phyloP scores from a whole-genome alignment of 345 rosid genomes.

The Eucalyptus cladocalyx region DNA sequence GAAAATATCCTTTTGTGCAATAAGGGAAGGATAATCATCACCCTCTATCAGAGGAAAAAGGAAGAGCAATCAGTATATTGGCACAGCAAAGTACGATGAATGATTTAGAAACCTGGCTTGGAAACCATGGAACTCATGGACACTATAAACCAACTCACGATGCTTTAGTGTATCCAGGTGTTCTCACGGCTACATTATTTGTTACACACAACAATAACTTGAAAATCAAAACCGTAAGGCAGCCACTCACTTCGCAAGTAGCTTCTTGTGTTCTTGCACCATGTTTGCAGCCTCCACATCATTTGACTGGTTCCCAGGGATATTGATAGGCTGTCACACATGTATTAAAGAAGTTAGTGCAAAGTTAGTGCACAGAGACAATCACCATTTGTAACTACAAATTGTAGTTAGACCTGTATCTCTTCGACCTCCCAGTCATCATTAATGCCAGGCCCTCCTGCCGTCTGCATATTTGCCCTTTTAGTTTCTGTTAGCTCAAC shows the following conservation, averaged over 20 bases:
- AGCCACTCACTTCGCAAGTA: constrained; percentile 43
- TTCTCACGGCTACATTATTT: neutral
- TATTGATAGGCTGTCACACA: neutral
- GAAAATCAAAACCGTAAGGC: neutral
- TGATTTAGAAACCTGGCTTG: neutral
- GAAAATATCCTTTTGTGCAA: neutral
- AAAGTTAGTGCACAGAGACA: neutral
- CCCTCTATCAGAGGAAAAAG: neutral
- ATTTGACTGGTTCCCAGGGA: neutral
- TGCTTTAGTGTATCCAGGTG: neutral
- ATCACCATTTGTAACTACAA: neutral
- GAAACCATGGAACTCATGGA: neutral
- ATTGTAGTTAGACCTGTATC: neutral
- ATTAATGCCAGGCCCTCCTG: neutral
- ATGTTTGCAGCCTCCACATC: constrained; percentile 15
- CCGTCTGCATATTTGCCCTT: constrained; percentile 18
- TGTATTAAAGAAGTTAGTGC: neutral
- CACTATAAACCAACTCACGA: neutral
- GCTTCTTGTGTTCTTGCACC: constrained; percentile 61
- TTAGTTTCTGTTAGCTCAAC: constrained; percentile 13
- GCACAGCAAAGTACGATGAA: neutral
- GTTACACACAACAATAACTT: neutral
- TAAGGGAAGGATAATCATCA: neutral
- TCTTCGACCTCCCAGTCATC: constrained; percentile 25
- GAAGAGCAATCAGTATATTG: neutral